Conservation (phyloP, 176 grass and related monocot species). For the Hordeum vulgare region MorexV3_pseudomolecules_assembly NC_058522.1:367355177-367355676, state of each 20-base stretch:
- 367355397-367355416: background rate
- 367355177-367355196: constrained; percentile 17
- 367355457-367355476: background rate
- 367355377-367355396: background rate
- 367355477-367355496: background rate
- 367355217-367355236: too few relatives aligned
- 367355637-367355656: background rate
- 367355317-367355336: too few relatives aligned
- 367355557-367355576: background rate
- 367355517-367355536: background rate
- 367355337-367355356: too few relatives aligned
- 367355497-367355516: background rate
- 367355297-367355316: too few relatives aligned
- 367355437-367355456: background rate
- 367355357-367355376: too few relatives aligned
- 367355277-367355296: too few relatives aligned
- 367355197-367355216: background rate
- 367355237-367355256: too few relatives aligned
- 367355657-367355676: background rate
- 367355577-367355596: background rate
- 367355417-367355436: background rate
- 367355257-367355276: too few relatives aligned
- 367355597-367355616: background rate
- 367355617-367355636: background rate
- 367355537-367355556: background rate